Evolutionary conservation across 441 rosid genomes (phyloP).

Genomic region (Capsella rubella): DNA sequence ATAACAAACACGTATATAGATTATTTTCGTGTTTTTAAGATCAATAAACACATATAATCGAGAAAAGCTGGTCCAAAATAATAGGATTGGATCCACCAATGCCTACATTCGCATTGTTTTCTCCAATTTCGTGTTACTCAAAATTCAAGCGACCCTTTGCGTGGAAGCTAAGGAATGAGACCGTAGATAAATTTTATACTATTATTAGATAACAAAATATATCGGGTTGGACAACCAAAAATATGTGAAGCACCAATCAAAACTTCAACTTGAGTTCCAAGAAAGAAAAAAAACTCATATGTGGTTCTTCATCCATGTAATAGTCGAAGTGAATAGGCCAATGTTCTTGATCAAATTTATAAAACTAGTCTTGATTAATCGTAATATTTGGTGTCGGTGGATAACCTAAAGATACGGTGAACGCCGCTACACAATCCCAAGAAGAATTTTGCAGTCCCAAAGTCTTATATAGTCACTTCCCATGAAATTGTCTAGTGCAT

Average conservation of each 20-base stretch:
- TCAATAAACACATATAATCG: neutral
- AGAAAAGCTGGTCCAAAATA: conserved; percentile 37
- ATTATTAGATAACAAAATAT: neutral
- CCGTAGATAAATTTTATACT: neutral
- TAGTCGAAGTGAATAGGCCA: neutral
- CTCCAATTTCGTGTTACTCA: conserved; percentile 41
- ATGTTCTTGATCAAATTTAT: neutral
- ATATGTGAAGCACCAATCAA: neutral
- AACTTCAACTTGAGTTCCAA: neutral
- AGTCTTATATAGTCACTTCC: conserved; percentile 24
- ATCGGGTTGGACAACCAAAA: neutral
- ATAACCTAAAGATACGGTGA: conserved; percentile 32
- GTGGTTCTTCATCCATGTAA: neutral
- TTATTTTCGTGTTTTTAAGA: too few relatives aligned
- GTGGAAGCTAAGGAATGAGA: conserved; percentile 35
- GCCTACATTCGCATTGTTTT: conserved; percentile 36
- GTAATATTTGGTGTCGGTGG: conserved; percentile 19
- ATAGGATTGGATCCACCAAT: conserved; percentile 37
- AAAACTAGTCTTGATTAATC: conserved; percentile 14
- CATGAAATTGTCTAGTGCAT: conserved; percentile 34
- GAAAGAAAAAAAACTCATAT: neutral
- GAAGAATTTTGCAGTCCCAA: conserved; percentile 35
- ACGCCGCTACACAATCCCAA: conserved; percentile 23
- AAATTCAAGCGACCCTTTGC: conserved; percentile 40
- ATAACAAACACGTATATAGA: too few relatives aligned